Conservation (phyloP, 257 asterid genomes). For the Solanum commersonii region DNA sequence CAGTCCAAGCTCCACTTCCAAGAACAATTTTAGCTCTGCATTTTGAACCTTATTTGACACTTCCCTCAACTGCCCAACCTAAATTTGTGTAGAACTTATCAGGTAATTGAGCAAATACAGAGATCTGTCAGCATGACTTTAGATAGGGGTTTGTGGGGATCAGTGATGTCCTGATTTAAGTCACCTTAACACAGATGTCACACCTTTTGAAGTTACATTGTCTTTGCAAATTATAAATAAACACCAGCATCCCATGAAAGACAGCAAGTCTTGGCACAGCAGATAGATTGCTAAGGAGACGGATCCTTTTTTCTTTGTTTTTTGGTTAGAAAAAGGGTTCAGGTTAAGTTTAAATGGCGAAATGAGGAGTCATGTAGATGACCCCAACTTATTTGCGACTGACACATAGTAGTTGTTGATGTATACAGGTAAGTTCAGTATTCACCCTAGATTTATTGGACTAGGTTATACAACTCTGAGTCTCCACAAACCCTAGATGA, state of each 20-base stretch:
- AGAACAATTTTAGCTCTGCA: constrained; percentile 78
- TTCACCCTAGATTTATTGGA: not conserved
- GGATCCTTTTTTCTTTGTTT: not conserved
- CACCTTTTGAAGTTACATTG: not conserved
- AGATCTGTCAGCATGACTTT: not conserved
- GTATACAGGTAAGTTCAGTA: not conserved
- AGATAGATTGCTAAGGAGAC: not conserved
- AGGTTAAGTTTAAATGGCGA: not conserved
- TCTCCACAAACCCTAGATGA: not conserved
- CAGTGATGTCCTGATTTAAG: not conserved
- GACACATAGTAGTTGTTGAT: not conserved
- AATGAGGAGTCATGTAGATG: not conserved
- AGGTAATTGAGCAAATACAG: not conserved
- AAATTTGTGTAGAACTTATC: constrained; percentile 5
- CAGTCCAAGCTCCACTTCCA: constrained; percentile 73
- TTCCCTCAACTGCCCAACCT: constrained; percentile 96
- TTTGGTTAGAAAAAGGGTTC: not conserved
- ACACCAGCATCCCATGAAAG: not conserved
- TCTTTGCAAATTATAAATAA: not conserved
- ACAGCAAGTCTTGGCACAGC: not conserved
- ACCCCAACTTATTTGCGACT: not conserved
- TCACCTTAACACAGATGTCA: not conserved
- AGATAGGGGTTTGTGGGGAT: not conserved
- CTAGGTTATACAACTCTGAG: not conserved
- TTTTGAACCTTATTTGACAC: constrained; percentile 61